Base-by-base conservation (phyloP, 1,284 basidiomycete genomes). In the Cerrena zonata region DNA sequence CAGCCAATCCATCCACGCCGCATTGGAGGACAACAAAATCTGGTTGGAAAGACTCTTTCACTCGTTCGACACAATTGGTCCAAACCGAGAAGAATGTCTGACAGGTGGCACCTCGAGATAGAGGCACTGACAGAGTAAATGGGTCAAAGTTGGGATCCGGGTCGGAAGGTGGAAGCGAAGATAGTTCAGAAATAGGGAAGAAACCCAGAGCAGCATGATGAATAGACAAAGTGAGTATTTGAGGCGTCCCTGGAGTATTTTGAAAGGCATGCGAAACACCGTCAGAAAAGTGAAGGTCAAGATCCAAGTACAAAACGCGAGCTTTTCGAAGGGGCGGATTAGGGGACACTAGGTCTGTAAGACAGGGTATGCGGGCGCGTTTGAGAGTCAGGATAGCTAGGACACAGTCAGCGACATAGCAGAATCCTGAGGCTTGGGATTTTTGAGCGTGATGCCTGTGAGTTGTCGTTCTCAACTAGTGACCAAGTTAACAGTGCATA, bases 251-350 rank as follows among this genome's bases (percentile, higher is more conserved):
- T 1, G 48, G 36, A 27, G 54, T 36, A 0, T 56, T 34, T 2
- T 60, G 19, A 59, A 94, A 94, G 0, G 90, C 89, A 22, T 84
- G 78, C 0, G 86, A 86, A 27, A 94, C 91, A 0, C 84, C 93
- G 61, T 97, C 94, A 3, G 89, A 88, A 62, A 89, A 93, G 66
- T 97, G 94, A 2, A 97, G 72, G 65, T 97, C 94, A 13, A 97
- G 70, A 65, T 97, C 94, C 45, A 97, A 75, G 67, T 96, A 96
- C 78, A 95, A 81, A 21, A 93, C 76, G 2, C 87, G 79, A 1
- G 86, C 74, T 59, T 82, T 80, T 43, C 68, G 59, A 5, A 57
- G 56, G n/a, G 52, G 37, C 15, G 27, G 12, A 25, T 41, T 15
- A 30, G 50, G 25, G 41, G 45, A 19, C 30, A 55, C 7, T 57